Conservation (phyloP, 495 filamentous ascomycete genomes). For the Podospora australis region DNA sequence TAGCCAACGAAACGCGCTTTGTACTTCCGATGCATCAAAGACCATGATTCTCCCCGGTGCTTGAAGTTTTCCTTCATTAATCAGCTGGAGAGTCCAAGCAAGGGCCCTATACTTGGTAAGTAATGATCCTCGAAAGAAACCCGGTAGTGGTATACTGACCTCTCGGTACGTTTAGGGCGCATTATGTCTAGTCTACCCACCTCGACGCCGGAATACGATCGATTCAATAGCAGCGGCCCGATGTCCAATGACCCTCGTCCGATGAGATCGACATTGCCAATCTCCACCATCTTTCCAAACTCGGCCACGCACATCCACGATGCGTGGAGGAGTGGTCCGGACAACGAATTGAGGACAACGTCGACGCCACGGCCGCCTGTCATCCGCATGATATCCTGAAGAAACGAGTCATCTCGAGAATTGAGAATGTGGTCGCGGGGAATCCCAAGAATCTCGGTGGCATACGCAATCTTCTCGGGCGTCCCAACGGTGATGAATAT, state of each 20-base stretch:
- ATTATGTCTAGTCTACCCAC: constrained; percentile 19
- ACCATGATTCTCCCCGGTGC: not conserved
- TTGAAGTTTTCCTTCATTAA: not conserved
- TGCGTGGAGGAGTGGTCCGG: constrained; percentile 45
- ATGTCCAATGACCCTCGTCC: constrained; percentile 26
- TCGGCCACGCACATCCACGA: constrained; percentile 45
- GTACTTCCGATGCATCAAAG: not conserved
- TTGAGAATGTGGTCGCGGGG: constrained; percentile 46
- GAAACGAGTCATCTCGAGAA: constrained; percentile 34
- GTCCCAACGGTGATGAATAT: constrained; percentile 49
- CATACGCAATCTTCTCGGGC: constrained; percentile 36
- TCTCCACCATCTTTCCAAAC: constrained; percentile 50
- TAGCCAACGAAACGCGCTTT: not conserved
- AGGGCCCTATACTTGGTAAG: too few species aligned
- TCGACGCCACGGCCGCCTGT: constrained; percentile 49
- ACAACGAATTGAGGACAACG: constrained; percentile 51
- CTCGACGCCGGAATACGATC: constrained; percentile 24
- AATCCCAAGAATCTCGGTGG: constrained; percentile 41
- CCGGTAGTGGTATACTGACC: not conserved
- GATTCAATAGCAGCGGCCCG: constrained; percentile 30
- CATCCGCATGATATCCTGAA: constrained; percentile 31
- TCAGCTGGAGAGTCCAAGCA: constrained; percentile 8
- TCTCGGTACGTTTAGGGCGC: constrained; percentile 18
- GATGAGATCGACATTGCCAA: constrained; percentile 40
- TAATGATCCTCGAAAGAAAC: constrained; percentile 4